Conservation (phyloP, 2,329 filamentous ascomycete species). For the Periconia digitata region DNA sequence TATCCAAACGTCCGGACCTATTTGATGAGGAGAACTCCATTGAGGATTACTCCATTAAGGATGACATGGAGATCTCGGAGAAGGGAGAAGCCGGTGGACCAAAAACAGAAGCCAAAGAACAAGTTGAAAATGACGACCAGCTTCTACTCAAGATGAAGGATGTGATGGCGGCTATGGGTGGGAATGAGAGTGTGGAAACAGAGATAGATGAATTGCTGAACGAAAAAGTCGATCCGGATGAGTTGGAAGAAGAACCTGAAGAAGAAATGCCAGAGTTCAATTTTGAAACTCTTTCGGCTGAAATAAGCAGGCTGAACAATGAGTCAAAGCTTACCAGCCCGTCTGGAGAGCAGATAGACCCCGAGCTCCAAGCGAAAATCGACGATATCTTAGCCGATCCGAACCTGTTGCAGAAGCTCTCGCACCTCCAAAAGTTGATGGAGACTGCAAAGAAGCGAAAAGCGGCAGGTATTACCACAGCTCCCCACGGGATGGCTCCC, state of each 20-base stretch:
- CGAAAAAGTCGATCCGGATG: conserved; percentile 14
- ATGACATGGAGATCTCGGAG: conserved; percentile 14
- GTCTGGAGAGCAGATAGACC: conserved; percentile 18
- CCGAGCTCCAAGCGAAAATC: conserved; percentile 35
- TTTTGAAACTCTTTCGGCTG: conserved; percentile 21
- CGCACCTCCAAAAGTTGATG: conserved; percentile 31
- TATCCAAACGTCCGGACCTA: not conserved
- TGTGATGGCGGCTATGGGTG: conserved; percentile 25
- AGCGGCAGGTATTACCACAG: conserved; percentile 15
- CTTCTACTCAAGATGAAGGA: conserved; percentile 30
- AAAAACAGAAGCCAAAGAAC: conserved; percentile 8
- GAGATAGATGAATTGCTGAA: conserved; percentile 22
- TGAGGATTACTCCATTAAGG: not conserved
- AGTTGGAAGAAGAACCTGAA: conserved; percentile 11
- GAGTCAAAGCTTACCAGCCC: conserved; percentile 2
- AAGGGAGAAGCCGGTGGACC: conserved; percentile 18
- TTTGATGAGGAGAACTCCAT: not conserved
- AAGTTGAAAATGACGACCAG: conserved; percentile 9
- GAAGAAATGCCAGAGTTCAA: conserved; percentile 21
- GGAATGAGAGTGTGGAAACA: conserved; percentile 18
- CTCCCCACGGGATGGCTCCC: conserved; percentile 25
- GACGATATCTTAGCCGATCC: conserved; percentile 40
- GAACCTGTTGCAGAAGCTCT: conserved; percentile 34
- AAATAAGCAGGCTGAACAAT: conserved; percentile 23
- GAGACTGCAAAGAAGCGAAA: conserved; percentile 13